Conservation (phyloP, 2,329 filamentous ascomycete genomes). For the Alternaria infectoria region DNA sequence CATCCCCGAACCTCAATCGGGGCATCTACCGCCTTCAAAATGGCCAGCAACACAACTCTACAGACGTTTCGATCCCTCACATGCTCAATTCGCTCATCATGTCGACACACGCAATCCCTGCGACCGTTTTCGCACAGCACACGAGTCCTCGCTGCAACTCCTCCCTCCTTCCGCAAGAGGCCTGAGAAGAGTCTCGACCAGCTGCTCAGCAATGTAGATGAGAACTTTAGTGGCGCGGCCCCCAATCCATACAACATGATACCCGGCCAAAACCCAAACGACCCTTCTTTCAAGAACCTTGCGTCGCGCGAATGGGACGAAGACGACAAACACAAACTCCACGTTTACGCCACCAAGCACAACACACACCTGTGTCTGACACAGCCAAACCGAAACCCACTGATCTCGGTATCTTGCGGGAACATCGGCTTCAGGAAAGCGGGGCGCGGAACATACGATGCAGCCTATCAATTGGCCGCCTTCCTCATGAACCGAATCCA, state of each 20-base stretch:
- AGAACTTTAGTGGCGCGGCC: constrained; percentile 22
- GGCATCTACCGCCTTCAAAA: constrained; percentile 20
- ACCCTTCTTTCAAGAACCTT: constrained; percentile 21
- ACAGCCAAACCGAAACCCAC: constrained; percentile 76
- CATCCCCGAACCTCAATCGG: constrained; percentile 20
- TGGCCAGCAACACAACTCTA: constrained; percentile 34
- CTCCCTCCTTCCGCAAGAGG: constrained; percentile 15
- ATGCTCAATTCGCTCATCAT: constrained; percentile 47
- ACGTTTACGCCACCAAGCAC: constrained; percentile 87
- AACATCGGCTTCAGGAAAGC: constrained; percentile 92
- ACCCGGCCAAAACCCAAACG: constrained; percentile 13
- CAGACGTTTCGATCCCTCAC: constrained; percentile 40
- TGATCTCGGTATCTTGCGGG: constrained; percentile 81
- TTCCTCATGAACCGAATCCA: constrained; percentile 85
- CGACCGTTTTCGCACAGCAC: constrained; percentile 47
- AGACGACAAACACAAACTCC: constrained; percentile 78
- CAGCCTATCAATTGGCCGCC: constrained; percentile 86
- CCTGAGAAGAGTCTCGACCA: constrained; percentile 10
- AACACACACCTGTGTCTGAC: constrained; percentile 95
- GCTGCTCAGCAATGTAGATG: constrained; percentile 22
- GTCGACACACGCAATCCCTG: constrained; percentile 36
- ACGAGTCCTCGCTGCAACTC: constrained; percentile 15
- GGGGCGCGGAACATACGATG: constrained; percentile 82
- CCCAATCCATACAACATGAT: constrained; percentile 23
- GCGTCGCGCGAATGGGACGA: constrained; percentile 36